These are phyloP conservation scores for Phoma sp. DNA, from an alignment of 2,329 filamentous ascomycete species.

Conservation along the genomic window DNA sequence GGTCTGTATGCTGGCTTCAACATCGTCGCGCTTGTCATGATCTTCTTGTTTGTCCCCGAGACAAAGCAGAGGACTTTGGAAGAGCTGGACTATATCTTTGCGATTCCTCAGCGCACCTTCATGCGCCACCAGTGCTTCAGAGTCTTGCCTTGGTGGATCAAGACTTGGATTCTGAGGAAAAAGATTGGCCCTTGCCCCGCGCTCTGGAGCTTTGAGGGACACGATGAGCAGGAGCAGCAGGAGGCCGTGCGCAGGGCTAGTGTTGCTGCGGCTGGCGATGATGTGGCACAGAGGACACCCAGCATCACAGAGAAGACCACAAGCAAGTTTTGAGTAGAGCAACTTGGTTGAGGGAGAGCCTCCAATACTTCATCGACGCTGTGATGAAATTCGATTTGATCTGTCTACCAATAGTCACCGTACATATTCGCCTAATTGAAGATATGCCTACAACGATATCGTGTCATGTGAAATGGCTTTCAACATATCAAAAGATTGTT, in stretches of 20 bases:
- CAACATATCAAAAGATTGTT: no score
- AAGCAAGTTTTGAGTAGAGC: not conserved
- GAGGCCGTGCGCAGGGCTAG: constrained; percentile 23
- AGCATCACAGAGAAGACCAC: constrained; percentile 15
- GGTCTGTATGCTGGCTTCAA: constrained; percentile 48
- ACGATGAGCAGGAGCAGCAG: constrained; percentile 17
- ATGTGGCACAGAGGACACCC: not conserved
- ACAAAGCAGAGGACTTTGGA: constrained; percentile 42
- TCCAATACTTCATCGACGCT: no score
- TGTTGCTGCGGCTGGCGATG: constrained; percentile 16
- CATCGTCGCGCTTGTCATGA: constrained; percentile 33
- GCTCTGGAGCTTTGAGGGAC: constrained; percentile 26
- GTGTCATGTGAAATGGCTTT: no score
- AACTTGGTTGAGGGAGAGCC: no score
- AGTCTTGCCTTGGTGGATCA: constrained; percentile 54
- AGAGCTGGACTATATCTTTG: constrained; percentile 47
- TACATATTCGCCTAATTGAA: no score
- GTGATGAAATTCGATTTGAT: no score
- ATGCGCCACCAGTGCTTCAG: constrained; percentile 47
- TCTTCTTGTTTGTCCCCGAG: constrained; percentile 41
- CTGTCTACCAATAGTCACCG: no score
- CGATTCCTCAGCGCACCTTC: constrained; percentile 47
- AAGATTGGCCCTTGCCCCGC: constrained; percentile 32
- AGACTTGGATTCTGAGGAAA: constrained; percentile 47
- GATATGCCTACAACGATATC: no score